Conservation (phyloP, 768 basidiomycete genomes). For the Boletus subcaerulescens region DNA sequence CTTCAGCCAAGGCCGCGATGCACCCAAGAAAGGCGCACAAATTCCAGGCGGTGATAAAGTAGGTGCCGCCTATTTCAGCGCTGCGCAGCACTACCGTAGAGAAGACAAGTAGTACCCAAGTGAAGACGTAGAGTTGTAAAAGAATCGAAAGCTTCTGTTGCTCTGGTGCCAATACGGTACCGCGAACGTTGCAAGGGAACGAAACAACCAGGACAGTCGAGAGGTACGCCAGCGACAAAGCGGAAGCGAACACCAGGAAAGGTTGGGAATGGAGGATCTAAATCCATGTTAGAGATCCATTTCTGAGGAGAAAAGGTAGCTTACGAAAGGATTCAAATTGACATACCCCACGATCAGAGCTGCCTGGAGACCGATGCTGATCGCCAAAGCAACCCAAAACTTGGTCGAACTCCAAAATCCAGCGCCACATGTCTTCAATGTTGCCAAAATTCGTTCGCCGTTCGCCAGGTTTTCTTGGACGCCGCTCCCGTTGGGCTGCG, state of each 20-base stretch:
- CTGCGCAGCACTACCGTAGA: slow-evolving; percentile 45
- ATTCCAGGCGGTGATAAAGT: slow-evolving; percentile 59
- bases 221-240: slow-evolving; percentile 51
- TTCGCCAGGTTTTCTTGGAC: slow-evolving; percentile 3
- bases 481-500: background rate
- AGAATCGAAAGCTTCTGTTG: slow-evolving; percentile 52
- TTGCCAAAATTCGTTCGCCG: slow-evolving; percentile 20
- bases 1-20: slow-evolving; percentile 38
- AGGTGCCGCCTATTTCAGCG: slow-evolving; percentile 48
- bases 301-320: slow-evolving; percentile 14
- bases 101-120: slow-evolving; percentile 55
- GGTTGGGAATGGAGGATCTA: slow-evolving; percentile 63
- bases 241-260: slow-evolving; percentile 48
- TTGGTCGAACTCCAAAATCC: slow-evolving; percentile 49
- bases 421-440: slow-evolving; percentile 26
- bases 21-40: slow-evolving; percentile 41
- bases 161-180: slow-evolving; percentile 25
- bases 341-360: slow-evolving; percentile 48
- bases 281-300: background rate
- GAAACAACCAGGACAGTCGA: slow-evolving; percentile 41
- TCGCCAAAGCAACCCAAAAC: slow-evolving; percentile 58
- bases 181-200: slow-evolving; percentile 30
- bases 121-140: slow-evolving; percentile 53
- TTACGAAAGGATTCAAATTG: slow-evolving; percentile 62
- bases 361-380: slow-evolving; percentile 45